These are phyloP conservation scores for Monosporascus sp. DNA, from an alignment of 2,329 filamentous ascomycete genomes.

Conservation along the genomic window DNA sequence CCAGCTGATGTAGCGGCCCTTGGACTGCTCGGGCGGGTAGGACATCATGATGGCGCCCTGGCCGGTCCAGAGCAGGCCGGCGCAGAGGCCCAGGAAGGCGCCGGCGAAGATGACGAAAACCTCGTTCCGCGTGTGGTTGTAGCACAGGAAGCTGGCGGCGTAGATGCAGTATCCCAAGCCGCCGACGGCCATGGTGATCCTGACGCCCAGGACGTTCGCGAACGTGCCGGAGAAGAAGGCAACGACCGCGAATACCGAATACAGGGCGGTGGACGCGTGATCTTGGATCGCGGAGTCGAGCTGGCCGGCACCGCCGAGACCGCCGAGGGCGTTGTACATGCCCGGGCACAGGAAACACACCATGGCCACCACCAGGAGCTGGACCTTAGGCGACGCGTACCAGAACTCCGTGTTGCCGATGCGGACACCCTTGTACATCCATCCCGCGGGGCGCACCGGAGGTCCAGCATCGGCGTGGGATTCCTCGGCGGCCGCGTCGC, in stretches of 20 bases:
- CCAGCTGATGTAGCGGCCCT: slow-evolving; percentile 83
- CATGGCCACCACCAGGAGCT: slow-evolving; percentile 66
- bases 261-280: slow-evolving; percentile 49
- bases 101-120: slow-evolving; percentile 75
- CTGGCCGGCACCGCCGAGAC: slow-evolving; percentile 61
- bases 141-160: slow-evolving; percentile 64
- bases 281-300: slow-evolving; percentile 52
- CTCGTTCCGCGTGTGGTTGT: slow-evolving; percentile 60
- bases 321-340: slow-evolving; percentile 65
- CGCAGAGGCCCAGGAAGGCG: slow-evolving; percentile 70
- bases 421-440: slow-evolving; percentile 63
- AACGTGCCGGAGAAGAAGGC: slow-evolving; percentile 72
- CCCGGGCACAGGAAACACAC: slow-evolving; percentile 69
- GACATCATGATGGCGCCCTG: slow-evolving; percentile 87
- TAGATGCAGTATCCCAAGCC: slow-evolving; percentile 76
- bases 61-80: slow-evolving; percentile 75
- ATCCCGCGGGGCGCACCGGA: slow-evolving; percentile 42
- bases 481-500: slow-evolving; percentile 9
- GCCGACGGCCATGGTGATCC: slow-evolving; percentile 62
- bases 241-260: slow-evolving; percentile 49
- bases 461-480: slow-evolving; percentile 12
- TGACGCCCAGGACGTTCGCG: slow-evolving; percentile 70
- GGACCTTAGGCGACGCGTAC: slow-evolving; percentile 69
- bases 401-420: slow-evolving; percentile 53
- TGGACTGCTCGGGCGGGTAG: slow-evolving; percentile 74